Percentiles rank a stretch among this genome's conserved stretches.
These are phyloP conservation scores for Eimeria sp. DNA, from an alignment of 169 alveolate species.

Conservation along the genomic window DNA sequence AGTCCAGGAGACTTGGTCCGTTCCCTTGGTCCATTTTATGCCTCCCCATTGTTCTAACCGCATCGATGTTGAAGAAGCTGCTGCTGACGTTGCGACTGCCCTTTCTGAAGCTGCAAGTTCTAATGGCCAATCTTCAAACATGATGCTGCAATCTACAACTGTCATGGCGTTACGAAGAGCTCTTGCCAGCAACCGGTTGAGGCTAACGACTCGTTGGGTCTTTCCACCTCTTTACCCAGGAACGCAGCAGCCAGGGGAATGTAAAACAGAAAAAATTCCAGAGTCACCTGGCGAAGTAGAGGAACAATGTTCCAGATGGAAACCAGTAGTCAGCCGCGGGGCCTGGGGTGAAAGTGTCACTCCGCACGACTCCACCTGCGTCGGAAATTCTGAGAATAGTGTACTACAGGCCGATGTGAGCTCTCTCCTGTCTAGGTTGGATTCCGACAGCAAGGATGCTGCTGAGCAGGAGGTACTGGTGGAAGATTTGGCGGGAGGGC, in stretches of 20 bases:
- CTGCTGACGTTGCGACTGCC: conserved; percentile 51
- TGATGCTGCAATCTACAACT: not conserved
- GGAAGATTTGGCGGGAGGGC: conserved; percentile 49
- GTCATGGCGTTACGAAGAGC: conserved; percentile 12
- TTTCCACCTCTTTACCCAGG: conserved; percentile 58
- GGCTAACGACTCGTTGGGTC: conserved; percentile 53
- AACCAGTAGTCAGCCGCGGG: not conserved
- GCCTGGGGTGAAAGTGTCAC: not conserved
- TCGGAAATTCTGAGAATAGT: not conserved
- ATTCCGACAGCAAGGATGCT: not conserved
- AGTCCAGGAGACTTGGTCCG: not conserved
- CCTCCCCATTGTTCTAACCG: not conserved
- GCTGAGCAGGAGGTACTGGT: conserved; percentile 57
- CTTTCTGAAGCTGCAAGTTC: conserved; percentile 14
- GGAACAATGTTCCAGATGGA: not conserved
- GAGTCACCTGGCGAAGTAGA: not conserved
- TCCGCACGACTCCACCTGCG: not conserved
- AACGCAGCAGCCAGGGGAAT: not conserved
- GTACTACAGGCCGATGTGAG: not conserved
- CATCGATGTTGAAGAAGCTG: conserved; percentile 26
- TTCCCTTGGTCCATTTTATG: conserved; percentile 20
- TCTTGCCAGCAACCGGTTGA: conserved; percentile 27
- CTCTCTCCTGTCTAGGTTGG: not conserved
- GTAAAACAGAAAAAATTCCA: not conserved
- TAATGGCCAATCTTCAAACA: not conserved